Evolutionary conservation across 2,329 filamentous ascomycete genomes (phyloP).

Genomic region (Phialophora expanda): DNA sequence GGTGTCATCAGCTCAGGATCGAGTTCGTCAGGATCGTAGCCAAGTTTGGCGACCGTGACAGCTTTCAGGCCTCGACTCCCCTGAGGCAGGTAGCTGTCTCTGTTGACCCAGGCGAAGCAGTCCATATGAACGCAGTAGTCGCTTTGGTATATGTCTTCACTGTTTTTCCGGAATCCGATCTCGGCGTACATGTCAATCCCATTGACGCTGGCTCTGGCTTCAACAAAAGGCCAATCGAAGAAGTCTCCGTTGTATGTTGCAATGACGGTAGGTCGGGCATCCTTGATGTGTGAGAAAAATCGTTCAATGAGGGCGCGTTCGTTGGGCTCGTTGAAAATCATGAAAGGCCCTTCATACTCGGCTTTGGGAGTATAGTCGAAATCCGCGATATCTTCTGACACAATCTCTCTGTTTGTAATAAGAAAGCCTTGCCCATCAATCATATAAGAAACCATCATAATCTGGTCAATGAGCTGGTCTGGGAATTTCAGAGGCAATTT

Average conservation of each 20-base stretch:
- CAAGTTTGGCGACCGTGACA: slow-evolving; percentile 95
- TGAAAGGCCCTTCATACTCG: slow-evolving; percentile 92
- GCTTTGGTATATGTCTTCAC: slow-evolving; percentile 94
- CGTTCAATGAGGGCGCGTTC: slow-evolving; percentile 86
- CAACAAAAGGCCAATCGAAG: slow-evolving; percentile 99
- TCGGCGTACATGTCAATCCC: slow-evolving; percentile 99
- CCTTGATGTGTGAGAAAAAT: slow-evolving; percentile 95
- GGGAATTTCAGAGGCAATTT: slow-evolving; percentile 97
- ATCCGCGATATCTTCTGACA: slow-evolving; percentile 94
- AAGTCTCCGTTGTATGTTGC: slow-evolving; percentile 99
- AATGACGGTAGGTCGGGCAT: slow-evolving; percentile 92
- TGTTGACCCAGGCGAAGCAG: slow-evolving; percentile 98
- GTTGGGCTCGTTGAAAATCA: slow-evolving; percentile 97
- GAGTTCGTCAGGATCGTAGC: slow-evolving; percentile 96
- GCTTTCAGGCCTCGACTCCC: slow-evolving; percentile 97
- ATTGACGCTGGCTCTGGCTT: slow-evolving; percentile 87
- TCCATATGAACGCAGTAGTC: slow-evolving; percentile 98
- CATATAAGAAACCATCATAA: slow-evolving; percentile 99
- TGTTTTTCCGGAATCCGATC: slow-evolving; percentile 95
- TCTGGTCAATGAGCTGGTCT: slow-evolving; percentile 89
- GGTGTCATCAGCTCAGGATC: slow-evolving; percentile 98
- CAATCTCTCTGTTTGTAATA: slow-evolving; percentile 96
- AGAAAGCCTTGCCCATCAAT: slow-evolving; percentile 97
- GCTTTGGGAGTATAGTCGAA: slow-evolving; percentile 98
- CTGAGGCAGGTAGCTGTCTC: slow-evolving; percentile 96